Evolutionary conservation across 495 filamentous ascomycete genomes (phyloP), one percentile per base, ranked within the genome.

Genomic region (Staphylotrichum longicolle): DNA sequence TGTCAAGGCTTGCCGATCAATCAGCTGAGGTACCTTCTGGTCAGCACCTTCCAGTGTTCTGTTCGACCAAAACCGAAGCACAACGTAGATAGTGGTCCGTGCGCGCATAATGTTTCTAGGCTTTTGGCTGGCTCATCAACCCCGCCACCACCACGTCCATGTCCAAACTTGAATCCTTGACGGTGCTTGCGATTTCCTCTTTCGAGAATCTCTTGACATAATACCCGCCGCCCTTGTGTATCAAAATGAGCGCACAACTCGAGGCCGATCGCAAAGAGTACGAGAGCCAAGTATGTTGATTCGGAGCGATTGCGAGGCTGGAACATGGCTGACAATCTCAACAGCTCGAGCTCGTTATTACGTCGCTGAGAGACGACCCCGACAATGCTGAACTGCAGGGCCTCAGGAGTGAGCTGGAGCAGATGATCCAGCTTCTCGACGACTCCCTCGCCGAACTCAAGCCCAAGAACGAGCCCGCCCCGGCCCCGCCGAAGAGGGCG

Each of bases 221-320:
- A 15, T 54, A 7, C n/a, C 14, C 35, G 15, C 7, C 50, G 5
- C 15, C 6, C 33, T 54, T 14, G 4, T 4, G 11, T 20, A 40
- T 51, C 51, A 59, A 33, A 32, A 69, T 68, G 66, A 64, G 60
- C 49, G 78, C 81, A 40, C 79, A 82, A 63, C 75, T 91, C 48
- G 86, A 93, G 72, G 84, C 82, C 44, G 91, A 94, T 65, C 78
- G 90, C 56, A 90, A 89, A 73, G 88, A 92, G 75, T 94, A 89
- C 76, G 87, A 87, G 74, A 79, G 87, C 66, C 91, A 94, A 85
- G 91, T 91, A 72, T 39, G 75, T 62, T 49, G 51, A 9, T 30
- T 32, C 57, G 37, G 32, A 30, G 20, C 11, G 2, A 20, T 15
- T 35, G 11, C 35, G 57, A 33, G 7, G n/a, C 27, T 20, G 33